Evolutionary conservation across 2,329 filamentous ascomycete species (phyloP).

Genomic region (Metarhizium humberi): DNA sequence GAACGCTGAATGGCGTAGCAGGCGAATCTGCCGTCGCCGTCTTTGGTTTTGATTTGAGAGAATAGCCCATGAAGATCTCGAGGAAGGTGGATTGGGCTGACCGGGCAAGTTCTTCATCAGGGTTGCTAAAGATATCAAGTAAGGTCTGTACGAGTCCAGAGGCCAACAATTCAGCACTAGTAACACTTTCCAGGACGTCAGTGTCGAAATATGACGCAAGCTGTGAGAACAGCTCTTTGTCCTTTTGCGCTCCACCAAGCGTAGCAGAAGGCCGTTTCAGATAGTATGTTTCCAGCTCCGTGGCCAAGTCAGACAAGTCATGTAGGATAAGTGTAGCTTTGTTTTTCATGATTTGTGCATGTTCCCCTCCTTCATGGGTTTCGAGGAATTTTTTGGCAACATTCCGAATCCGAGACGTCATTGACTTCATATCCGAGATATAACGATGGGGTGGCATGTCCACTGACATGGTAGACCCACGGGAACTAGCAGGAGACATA

Average conservation of each 20-base stretch:
- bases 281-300: slow-evolving; percentile 65
- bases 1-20: slow-evolving; percentile 76
- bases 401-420: slow-evolving; percentile 58
- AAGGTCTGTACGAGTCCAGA: slow-evolving; percentile 83
- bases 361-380: slow-evolving; percentile 67
- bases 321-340: slow-evolving; percentile 70
- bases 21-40: slow-evolving; percentile 59
- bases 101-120: slow-evolving; percentile 49
- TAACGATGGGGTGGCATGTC: slow-evolving; percentile 43
- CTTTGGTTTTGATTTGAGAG: slow-evolving; percentile 55
- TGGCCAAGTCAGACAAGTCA: slow-evolving; percentile 61
- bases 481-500: slow-evolving; percentile 56
- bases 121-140: slow-evolving; percentile 70
- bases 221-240: slow-evolving; percentile 59
- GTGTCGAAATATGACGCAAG: slow-evolving; percentile 80
- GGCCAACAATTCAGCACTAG: slow-evolving; percentile 85
- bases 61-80: slow-evolving; percentile 81
- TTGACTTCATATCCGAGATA: slow-evolving; percentile 40
- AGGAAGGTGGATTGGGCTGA: slow-evolving; percentile 77
- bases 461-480: slow-evolving; percentile 55
- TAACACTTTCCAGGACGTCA: slow-evolving; percentile 84
- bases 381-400: slow-evolving; percentile 79
- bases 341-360: slow-evolving; percentile 62
- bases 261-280: slow-evolving; percentile 40
- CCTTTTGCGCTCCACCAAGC: slow-evolving; percentile 30